Base-by-base conservation (phyloP, 345 rosid species). In the Pugionium cornutum region DNA sequence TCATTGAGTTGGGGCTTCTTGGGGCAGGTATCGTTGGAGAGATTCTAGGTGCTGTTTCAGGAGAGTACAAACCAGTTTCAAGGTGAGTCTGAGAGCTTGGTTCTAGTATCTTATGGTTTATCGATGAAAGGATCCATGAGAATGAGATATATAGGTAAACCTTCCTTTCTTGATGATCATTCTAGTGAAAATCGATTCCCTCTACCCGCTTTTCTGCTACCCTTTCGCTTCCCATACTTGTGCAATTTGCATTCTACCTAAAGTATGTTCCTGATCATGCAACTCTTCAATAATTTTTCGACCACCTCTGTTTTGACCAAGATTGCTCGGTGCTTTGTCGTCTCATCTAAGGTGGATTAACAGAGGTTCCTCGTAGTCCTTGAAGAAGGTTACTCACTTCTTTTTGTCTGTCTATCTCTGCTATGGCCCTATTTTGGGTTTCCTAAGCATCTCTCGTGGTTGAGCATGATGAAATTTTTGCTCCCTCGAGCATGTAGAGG, bases 401-500 rank as follows among this genome's bases (percentile, higher is more conserved):
- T 36, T 56, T 63, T 36, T 71, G 34, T 33, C 49, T 54, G 56
- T 40, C 62, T 53, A n/a, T 44, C 74, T 61, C 68, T 44, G 67
- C 67, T 44, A 27, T 46, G 44, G 37, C 31, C 40, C 31, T 43
- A 18, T 54, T 27, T 44, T 32, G 55, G 9, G 37, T 66, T 58
- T 59, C 62, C 53, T 43, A 18, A 43, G 58, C 52, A 56, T 55
- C 34, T 49, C 43, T 10, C 10, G 18, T 39, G 58, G 49, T 46
- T 54, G 29, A 11, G 49, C 49, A 3, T 56, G 35, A 54, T 37
- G 54, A 62, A 44, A 29, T 11, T 53, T 4, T 53, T 30, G 28
- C 58, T 48, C 59, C 31, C 39, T 56, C 37, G 9, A 58, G 36
- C 43, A 9, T 58, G 37, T 10, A 1, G 47, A 2, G 9, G 42